Base-by-base conservation (phyloP, 176 grass and related monocot genomes). In the Ananas comosus region DNA sequence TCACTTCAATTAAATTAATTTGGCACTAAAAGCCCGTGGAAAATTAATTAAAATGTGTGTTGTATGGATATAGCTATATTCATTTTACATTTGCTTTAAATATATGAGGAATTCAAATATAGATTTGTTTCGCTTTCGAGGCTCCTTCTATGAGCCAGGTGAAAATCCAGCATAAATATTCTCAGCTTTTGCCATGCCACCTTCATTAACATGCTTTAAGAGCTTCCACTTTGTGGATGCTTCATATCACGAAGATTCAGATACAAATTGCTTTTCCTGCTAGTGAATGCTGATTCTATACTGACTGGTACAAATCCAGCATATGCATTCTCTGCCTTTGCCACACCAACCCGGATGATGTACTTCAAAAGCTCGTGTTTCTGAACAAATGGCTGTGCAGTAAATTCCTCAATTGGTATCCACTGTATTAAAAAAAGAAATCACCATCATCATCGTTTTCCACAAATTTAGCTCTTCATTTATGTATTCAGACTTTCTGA, bases 351-450 rank as follows among this genome's bases (percentile, higher is more conserved):
- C 52, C 92, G 69, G 13, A 83, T 74, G 14, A 90, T 88, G 51
- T 99, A 90, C 70, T 86, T 97, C 69, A 86, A 72, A 13, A 99
- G 69, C 57, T 99, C 86, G 48, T 99, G 87, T 70, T 93, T 86
- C 76, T 93, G 69, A 12, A 93, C 66, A 69, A 99, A 93, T 13
- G 94, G 87, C 50, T 99, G 94, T 3, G 82, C 84, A 22, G 84
- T 80, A 70, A 90, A 99, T 81, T 99, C 79, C 48, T 99, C 86
- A 33, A 99, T 65, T 7, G 89, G 84, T 78, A 99, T 85, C 94
- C 94, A 99, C 94, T 99, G 77, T 65, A 90, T 69, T 59, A 59
- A 19, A 61, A 61, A 61, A 61, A 21, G 9, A 57, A 14, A 57
- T 8, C 14, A 17, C 1, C 33, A 17, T 57, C 8, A 17, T 57